Base-by-base conservation (phyloP, 768 basidiomycete species). In the Kondoa malvinella region DNA sequence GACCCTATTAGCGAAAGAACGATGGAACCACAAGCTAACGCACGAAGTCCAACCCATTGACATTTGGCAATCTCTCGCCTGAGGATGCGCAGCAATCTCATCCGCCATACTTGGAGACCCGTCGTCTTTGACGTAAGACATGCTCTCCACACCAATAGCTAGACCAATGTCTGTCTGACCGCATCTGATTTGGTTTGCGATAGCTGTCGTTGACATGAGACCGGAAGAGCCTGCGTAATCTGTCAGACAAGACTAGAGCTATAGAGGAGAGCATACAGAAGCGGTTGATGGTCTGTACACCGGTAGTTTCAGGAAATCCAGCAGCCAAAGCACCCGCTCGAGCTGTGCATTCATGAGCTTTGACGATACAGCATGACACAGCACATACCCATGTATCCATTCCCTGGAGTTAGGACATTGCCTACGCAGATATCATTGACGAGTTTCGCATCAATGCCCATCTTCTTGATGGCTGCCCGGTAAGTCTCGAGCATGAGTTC, bases 121-220 rank as follows among this genome's bases (percentile, higher is more conserved):
- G 27, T 30, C 32, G 16, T 16, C 74, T 62, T 71, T 75, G 72
- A 74, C 75, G n/a, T 72, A 72, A 0, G 87, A 87, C 92, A 95
- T 95, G 67, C 85, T 87, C 78, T 95, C 90, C 21, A 89, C 88
- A 68, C 89, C 91, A 56, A 88, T 85, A 0, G 73, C 90, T 65
- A 94, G 88, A 57, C 91, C 91, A 72, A 94, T 85, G 73, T 89
- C 85, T 71, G 92, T 92, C 78, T 89, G 86, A 0, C 88, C 88
- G 0, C 82, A 76, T 21, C 77, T 75, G 73, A 94, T 92, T 75
- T 85, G 80, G 75, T 86, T 86, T 31, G 89, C 88, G 71, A 92
- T 86, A 75, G 85, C 84, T 76, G 83, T 84, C 73, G 92, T 82
- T 12, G 88, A 86, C 27, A 86, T 85, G 59, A 95, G 80, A 50